Evolutionary conservation across 1,139 yeast genomes (phyloP), one percentile per base, ranked within the genome.

Genomic region (Wickerhamiella pararugosa): DNA sequence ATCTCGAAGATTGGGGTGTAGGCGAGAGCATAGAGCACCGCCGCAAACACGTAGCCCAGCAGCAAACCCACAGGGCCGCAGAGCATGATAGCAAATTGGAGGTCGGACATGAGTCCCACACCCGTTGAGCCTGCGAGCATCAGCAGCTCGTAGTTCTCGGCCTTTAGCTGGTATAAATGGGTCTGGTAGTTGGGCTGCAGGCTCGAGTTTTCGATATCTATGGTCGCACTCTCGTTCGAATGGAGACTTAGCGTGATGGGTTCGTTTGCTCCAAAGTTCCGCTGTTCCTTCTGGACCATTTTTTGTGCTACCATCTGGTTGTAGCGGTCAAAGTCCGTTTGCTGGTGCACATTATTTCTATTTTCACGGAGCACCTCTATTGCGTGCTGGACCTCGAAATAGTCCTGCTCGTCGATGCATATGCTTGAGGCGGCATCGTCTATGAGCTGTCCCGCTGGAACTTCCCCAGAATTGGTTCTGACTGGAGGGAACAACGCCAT

Each of bases 31-130:
- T 81, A 86, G 10, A 83, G 67, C 1, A 73, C 54, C 0, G 92
- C 92, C 33, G 83, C 72, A 7, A 82, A 61, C 0, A 69, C 47
- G 54, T 76, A 83, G 2, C 94, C 93, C 3, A 84, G 54, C 7
- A 82, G 58, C 2, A 86, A 73, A 0, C 94, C 94, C 44, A 83
- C 63, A 0, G 94, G 94, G 2, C 95, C 95, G 2, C 87, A 79
- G 15, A 76, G 75, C 27, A 79, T 70, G 41, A 84, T 68, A 1
- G 86, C 81, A 51, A 79, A 78, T 1, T 94, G 93, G n/a, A 82
- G 70, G 40, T 80, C 78, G 35, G 81, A 63, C 49, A 81, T 70
- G 11, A 82, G 60, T 0, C 94, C 93, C n/a, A 82, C 87, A 1
- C 94, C 94, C 5, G 82, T 62, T 0, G 90, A 79, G 1, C 90